Base-by-base conservation (phyloP, 805 yeast species). In the Isabelozyma gotoi region DNA sequence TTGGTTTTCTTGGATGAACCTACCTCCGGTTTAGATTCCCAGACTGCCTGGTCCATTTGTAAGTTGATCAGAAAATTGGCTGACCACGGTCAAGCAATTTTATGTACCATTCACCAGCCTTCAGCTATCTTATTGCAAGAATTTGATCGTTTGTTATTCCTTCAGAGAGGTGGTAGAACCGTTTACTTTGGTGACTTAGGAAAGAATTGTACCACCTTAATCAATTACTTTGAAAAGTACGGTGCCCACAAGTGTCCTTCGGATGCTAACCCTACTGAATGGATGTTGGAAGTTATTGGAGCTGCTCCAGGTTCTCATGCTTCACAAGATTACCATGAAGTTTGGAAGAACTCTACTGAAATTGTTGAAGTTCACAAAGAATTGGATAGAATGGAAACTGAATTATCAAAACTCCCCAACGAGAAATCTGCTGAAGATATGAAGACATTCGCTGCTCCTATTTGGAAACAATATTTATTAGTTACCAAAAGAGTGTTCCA, bases 141-240 rank as follows among this genome's bases (percentile, higher is more conserved):
- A 53, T 85, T 87, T 58, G 94, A 87, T 58, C 76, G 88, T 54
- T 68, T 87, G 52, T 66, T 86, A 49, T 81, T 86, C 55, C 70
- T 85, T 60, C 82, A 81, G 41, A 74, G 66, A 43, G 91, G 91
- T 57, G 92, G 91, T 59, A 63, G 77, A 55, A 83, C 90, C 8
- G 86, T 82, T 29, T 85, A 85, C 65, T 85, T 84, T 60, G 92
- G 91, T 48, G 86, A 83, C 39, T 67, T 83, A 47, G 91, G 92
- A 43, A 62, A 74, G 31, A 76, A 81, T 52, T 81, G 80, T 53
- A 38, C 37, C 15, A 72, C 79, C 3, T 71, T 85, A 68, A 82
- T 84, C 44, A 64, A 77, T 40, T 85, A 85, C 58, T 84, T 85
- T 55, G 89, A 85, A 60, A 59, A 61, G 4, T 63, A 84, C 50